Base-by-base conservation (phyloP, 75 land plant species). In the Chamaecyparis obtusa region DNA sequence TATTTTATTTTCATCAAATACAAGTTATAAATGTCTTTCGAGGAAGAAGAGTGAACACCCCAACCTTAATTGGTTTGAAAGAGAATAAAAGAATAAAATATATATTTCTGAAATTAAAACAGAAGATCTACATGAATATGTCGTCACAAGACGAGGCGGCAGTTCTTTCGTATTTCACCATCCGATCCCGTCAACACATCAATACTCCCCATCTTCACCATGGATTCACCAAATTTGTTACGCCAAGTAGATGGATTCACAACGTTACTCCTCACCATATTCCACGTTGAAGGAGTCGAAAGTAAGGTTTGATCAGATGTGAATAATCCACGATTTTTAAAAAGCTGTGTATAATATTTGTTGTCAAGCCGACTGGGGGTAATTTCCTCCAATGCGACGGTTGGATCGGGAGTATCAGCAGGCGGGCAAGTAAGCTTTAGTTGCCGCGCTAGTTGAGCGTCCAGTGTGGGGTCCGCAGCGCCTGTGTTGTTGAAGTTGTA, bases 291-390 rank as follows among this genome's bases (percentile, higher is more conserved):
- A 5, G 49, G 37, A 24, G 10, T 80, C 32, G 51, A 35, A 36
- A 56, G 13, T 27, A 87, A 57, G 6, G 88, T 83, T 16, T 55
- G 84, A 83, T 90, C 91, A 17, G 91, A 90, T n/a, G 72, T n/a
- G 41, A 90, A 67, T 82, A 90, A 8, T 0, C 86, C 91, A 19
- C 81, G 76, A 1, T 81, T 69, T 33, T 4, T 55, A 8, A 80
- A 78, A 76, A 90, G 76, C 30, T 90, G 83, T 51, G 32, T 17
- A 77, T 84, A 90, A 44, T 89, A 90, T 33, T 21, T 64, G 24
- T 86, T 86, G 60, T 90, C 91, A 27, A 90, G 69, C 5, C 19
- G 21, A 9, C 3, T n/a, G 7, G 91, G 87, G n/a, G 91, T 90
- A 14, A 72, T 46, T 27, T 24, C 44, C 27, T 90, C 88, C 85